A percentile compares a stretch with the other conserved stretches of the same genome.
These are phyloP conservation scores for Adiantum capillusveneris DNA, from an alignment of 75 land plant species.

Conservation along the genomic window DNA sequence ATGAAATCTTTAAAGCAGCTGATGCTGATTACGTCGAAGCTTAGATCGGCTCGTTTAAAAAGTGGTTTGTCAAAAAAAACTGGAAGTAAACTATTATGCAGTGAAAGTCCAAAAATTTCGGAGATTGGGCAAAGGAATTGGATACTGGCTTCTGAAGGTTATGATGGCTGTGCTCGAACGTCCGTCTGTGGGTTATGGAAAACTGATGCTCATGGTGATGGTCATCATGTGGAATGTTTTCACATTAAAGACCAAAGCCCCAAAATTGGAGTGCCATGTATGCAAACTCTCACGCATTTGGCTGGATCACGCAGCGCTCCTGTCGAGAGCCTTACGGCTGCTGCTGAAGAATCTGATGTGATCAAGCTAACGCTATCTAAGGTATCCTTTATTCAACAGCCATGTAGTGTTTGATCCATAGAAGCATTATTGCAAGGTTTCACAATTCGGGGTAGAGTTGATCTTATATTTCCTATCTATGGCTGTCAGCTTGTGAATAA, in stretches of 20 bases:
- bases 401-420: no score
- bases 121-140: no score
- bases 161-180: conserved; percentile 68
- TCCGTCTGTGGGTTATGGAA: conserved; percentile 88
- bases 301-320: no score
- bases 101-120: not conserved
- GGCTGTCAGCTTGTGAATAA: conserved; percentile 62
- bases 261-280: not conserved
- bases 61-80: not conserved
- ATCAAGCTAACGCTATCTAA: no score
- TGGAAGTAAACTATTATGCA: not conserved
- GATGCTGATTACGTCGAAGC: not conserved
- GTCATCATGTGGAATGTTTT: conserved; percentile 50
- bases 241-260: conserved; percentile 31
- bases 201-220: conserved; percentile 53
- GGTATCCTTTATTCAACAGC: no score
- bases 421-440: no score
- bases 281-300: no score
- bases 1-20: not conserved
- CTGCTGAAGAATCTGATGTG: no score
- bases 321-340: no score
- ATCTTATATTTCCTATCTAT: not conserved
- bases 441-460: no score
- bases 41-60: not conserved
- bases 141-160: not conserved